Evolutionary conservation across 1,284 basidiomycete genomes (phyloP), one percentile per base, ranked within the genome.

Genomic region (Rugosomyces carneus): DNA sequence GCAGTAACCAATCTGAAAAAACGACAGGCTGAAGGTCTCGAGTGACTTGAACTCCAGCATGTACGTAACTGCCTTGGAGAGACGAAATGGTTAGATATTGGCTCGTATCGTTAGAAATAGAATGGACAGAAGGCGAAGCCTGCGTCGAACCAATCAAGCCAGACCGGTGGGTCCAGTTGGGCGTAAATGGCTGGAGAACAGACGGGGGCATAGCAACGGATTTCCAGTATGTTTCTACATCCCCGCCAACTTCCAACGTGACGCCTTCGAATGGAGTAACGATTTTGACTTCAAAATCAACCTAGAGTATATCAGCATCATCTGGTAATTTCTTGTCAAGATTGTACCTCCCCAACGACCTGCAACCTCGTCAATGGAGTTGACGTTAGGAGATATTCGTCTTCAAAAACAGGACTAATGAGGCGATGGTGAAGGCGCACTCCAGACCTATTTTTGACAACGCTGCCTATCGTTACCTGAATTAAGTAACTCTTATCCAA

Each of bases 161-260:
- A 1, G 71, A 68, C 27, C 67, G 65, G 39, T 66, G 70, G 44
- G 64, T 62, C 55, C 61, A 65, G 37, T 63, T 63, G 29, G 64
- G 60, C 42, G 70, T 69, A 5, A 55, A 56, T 36, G 61, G 52
- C 36, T 59, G 62, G 27, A 67, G 64, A 44, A 66, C 58, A 10
- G 69, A 60, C 21, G 70, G 64, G 1, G 81, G 76, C 37, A 81
- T 74, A 18, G 84, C 78, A 47, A 88, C 81, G 10, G 91, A 93
- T 68, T 95, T 96, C 93, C 93, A 97, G 65, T 97, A 97, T 0
- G 93, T 97, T 68, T 96, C 93, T 16, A 96, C 80, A 40, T 91
- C 82, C 8, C 96, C 95, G 20, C 93, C 94, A 50, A 98, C 89
- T 68, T 95, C 91, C n/a, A 99, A 76, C 54, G 92, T 93, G 37